phyloP scores from a whole-genome alignment of 495 filamentous ascomycete species.

The Talaromyces ruber region DNA sequence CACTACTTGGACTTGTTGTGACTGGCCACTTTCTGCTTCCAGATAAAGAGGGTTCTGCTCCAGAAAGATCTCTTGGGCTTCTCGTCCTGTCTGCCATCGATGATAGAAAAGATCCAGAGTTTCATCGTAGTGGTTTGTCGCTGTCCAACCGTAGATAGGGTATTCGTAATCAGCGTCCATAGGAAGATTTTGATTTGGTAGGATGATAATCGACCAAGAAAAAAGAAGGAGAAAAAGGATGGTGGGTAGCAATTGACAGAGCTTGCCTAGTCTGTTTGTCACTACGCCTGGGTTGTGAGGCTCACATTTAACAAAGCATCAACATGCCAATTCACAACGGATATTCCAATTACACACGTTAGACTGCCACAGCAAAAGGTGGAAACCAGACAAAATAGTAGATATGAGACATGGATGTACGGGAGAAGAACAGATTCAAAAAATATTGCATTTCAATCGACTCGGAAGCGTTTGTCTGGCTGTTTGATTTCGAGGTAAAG shows the following conservation, averaged over 20 bases:
- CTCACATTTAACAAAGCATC: neutral
- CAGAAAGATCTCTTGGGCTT: slow-evolving; percentile 2
- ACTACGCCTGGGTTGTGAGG: neutral
- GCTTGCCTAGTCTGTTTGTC: neutral
- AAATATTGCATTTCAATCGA: neutral
- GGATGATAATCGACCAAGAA: neutral
- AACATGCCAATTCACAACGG: neutral
- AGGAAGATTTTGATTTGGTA: neutral
- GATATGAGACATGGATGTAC: slow-evolving; percentile 6
- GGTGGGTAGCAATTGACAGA: neutral
- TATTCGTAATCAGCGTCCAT: slow-evolving; percentile 2
- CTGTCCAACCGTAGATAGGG: neutral
- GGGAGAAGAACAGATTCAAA: neutral
- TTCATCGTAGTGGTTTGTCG: neutral
- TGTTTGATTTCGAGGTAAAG: neutral
- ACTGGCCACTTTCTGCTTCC: neutral
- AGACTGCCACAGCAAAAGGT: neutral
- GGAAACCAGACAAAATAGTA: slow-evolving; percentile 9
- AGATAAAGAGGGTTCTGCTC: neutral
- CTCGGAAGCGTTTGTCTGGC: neutral
- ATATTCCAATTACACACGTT: neutral
- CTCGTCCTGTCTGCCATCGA: slow-evolving; percentile 4
- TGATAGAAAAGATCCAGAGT: slow-evolving; percentile 7
- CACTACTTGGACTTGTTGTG: neutral
- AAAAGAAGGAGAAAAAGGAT: neutral